Evolutionary conservation across 2,329 filamentous ascomycete genomes (phyloP).

Genomic region (Myriosclerotinia duriaeana): DNA sequence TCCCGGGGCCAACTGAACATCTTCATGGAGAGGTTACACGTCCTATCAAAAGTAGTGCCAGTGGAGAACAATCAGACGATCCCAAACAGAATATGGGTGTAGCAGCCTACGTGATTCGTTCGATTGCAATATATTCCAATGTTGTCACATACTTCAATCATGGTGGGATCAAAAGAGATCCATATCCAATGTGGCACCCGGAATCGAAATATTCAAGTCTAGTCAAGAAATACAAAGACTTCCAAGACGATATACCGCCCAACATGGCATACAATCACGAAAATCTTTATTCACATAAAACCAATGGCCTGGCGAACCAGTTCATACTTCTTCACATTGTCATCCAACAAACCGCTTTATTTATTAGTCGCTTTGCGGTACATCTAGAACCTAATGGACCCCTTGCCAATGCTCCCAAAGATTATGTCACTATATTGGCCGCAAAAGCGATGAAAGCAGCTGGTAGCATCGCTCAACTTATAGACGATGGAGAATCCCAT

Average conservation of each 20-base stretch:
- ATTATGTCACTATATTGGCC: constrained; percentile 74
- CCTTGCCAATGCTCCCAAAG: constrained; percentile 61
- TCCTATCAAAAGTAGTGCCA: constrained; percentile 49
- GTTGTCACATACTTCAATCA: constrained; percentile 89
- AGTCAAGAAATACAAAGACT: constrained; percentile 67
- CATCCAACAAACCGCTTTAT: constrained; percentile 84
- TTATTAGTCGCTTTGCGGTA: constrained; percentile 84
- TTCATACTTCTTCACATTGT: constrained; percentile 91
- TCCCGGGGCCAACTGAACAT: constrained; percentile 82
- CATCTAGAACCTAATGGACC: constrained; percentile 58
- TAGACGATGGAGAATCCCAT: constrained; percentile 77
- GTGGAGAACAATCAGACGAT: constrained; percentile 62
- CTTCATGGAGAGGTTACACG: constrained; percentile 70
- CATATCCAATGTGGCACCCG: constrained; percentile 75
- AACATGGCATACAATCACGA: constrained; percentile 73
- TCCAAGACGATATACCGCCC: constrained; percentile 67
- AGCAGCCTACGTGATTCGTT: constrained; percentile 82
- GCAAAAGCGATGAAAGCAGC: constrained; percentile 79
- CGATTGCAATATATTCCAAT: constrained; percentile 84
- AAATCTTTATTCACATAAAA: constrained; percentile 81
- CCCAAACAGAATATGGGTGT: constrained; percentile 88
- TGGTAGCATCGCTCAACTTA: constrained; percentile 78
- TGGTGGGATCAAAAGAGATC: constrained; percentile 78
- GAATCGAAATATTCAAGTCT: constrained; percentile 75
- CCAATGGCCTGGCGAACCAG: constrained; percentile 83